These are phyloP conservation scores for Neofusicoccum ribis DNA, from an alignment of 2,329 filamentous ascomycete species.

Conservation along the genomic window DNA sequence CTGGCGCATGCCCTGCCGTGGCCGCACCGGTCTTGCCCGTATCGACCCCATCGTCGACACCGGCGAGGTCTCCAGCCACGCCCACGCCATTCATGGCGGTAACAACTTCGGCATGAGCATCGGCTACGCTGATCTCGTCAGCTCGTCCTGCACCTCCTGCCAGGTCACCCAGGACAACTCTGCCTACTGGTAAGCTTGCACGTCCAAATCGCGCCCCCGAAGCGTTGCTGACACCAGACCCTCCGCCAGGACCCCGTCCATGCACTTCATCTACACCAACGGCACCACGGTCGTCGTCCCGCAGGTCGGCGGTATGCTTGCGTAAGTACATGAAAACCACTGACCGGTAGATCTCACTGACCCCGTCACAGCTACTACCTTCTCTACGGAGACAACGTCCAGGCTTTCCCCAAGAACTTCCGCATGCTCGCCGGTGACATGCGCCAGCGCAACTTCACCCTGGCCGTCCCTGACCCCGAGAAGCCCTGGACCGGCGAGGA, in stretches of 20 bases:
- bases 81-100: slow-evolving; percentile 68
- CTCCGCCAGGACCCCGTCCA: slow-evolving; percentile 54
- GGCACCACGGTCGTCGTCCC: slow-evolving; percentile 66
- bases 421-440: slow-evolving; percentile 70
- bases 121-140: slow-evolving; percentile 60
- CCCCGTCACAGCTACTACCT: slow-evolving; percentile 67
- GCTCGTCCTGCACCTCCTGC: slow-evolving; percentile 71
- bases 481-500: slow-evolving; percentile 72
- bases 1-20: slow-evolving; percentile 68
- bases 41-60: slow-evolving; percentile 68
- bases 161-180: slow-evolving; percentile 66
- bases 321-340: slow-evolving; percentile 17
- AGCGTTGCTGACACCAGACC: not conserved
- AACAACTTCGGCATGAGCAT: slow-evolving; percentile 65
- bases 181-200: slow-evolving; percentile 63
- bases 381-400: slow-evolving; percentile 67
- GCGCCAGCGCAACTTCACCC: slow-evolving; percentile 53
- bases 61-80: slow-evolving; percentile 57
- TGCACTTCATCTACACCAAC: slow-evolving; percentile 68
- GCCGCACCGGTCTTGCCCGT: slow-evolving; percentile 61
- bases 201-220: not conserved
- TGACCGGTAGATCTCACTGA: slow-evolving; percentile 37
- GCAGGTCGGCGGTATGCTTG: slow-evolving; percentile 49
- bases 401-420: slow-evolving; percentile 70
- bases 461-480: slow-evolving; percentile 63